Percentiles rank a stretch among this genome's conserved stretches.
phyloP scores from a whole-genome alignment of 108 stramenopile genomes.

The Cyclotella atomus region DNA sequence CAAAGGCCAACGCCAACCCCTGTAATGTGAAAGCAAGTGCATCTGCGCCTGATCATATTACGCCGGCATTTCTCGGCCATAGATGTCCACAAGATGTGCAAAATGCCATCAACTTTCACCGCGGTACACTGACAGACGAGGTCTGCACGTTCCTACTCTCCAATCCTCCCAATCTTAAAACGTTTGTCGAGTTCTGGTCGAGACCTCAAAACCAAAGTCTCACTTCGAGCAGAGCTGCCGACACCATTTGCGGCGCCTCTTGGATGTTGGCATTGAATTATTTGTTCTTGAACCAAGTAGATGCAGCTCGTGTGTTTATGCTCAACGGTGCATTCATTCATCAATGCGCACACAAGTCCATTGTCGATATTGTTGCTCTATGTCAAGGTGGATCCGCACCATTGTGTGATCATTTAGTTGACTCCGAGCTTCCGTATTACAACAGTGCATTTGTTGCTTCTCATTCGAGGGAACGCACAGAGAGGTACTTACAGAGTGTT shows the following conservation, averaged over 20 bases:
- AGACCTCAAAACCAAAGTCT: neutral
- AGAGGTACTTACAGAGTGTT: neutral
- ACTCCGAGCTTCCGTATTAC: neutral
- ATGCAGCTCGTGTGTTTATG: neutral
- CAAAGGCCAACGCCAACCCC: neutral
- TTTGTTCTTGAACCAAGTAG: slow-evolving; percentile 1
- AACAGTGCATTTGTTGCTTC: neutral
- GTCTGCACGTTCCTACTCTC: slow-evolving; percentile 14
- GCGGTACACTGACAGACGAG: neutral
- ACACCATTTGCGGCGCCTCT: slow-evolving; percentile 9
- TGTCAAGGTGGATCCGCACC: neutral
- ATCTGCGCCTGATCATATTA: neutral
- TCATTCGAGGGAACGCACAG: neutral
- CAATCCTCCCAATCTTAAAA: slow-evolving; percentile 1
- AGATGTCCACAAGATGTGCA: slow-evolving; percentile 22
- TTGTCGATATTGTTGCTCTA: neutral
- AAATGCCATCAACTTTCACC: slow-evolving; percentile 18
- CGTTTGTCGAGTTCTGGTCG: slow-evolving; percentile 16
- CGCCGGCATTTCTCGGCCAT: slow-evolving; percentile 23
- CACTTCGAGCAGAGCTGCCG: neutral
- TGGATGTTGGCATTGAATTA: slow-evolving; percentile 22
- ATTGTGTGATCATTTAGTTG: neutral
- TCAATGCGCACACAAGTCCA: slow-evolving; percentile 1
- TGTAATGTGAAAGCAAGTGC: neutral
- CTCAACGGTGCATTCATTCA: slow-evolving; percentile 14